A percentile compares a stretch with the other conserved stretches of the same genome.
phyloP scores from a whole-genome alignment of 192 early-diverging fungal species.

The Coemansia erecta region DNA sequence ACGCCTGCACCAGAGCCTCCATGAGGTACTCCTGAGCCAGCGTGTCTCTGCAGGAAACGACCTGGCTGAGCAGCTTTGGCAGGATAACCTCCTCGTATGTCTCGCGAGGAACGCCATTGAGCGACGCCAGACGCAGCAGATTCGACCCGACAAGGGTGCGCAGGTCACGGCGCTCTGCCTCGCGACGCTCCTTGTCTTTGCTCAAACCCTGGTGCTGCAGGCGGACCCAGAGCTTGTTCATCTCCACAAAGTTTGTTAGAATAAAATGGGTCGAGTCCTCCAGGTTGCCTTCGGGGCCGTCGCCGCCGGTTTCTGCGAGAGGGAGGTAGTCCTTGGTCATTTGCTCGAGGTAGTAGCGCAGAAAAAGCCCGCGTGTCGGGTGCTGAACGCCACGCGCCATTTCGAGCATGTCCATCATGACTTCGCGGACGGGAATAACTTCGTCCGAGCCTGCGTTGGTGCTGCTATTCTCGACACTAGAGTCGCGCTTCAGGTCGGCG shows the following conservation, averaged over 20 bases:
- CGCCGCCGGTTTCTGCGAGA: slow-evolving; percentile 47
- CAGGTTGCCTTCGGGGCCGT: slow-evolving; percentile 72
- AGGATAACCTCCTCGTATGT: slow-evolving; percentile 86
- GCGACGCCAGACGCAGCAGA: slow-evolving; percentile 87
- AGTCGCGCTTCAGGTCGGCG: not conserved
- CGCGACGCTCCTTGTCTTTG: slow-evolving; percentile 90
- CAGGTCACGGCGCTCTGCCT: slow-evolving; percentile 93
- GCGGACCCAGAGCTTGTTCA: slow-evolving; percentile 99
- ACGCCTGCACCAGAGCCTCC: slow-evolving; percentile 99
- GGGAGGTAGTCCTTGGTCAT: slow-evolving; percentile 97
- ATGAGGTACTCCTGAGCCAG: slow-evolving; percentile 99
- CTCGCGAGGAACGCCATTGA: slow-evolving; percentile 81
- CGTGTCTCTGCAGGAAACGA: slow-evolving; percentile 94
- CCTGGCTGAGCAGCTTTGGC: slow-evolving; percentile 91
- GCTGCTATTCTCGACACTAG: slow-evolving; percentile 3
- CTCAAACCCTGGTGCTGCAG: slow-evolving; percentile 95
- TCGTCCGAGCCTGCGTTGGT: slow-evolving; percentile 27
- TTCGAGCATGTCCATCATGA: slow-evolving; percentile 99
- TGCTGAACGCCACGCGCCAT: slow-evolving; percentile 99
- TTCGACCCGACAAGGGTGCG: slow-evolving; percentile 96
- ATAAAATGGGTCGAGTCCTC: slow-evolving; percentile 94
- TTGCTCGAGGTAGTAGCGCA: slow-evolving; percentile 91
- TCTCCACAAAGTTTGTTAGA: slow-evolving; percentile 97
- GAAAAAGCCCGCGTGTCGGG: slow-evolving; percentile 94
- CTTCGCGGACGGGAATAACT: slow-evolving; percentile 89